These are phyloP conservation scores for Cryphonectria parasitica DNA, from an alignment of 2,329 filamentous ascomycete genomes.

Conservation along the genomic window DNA sequence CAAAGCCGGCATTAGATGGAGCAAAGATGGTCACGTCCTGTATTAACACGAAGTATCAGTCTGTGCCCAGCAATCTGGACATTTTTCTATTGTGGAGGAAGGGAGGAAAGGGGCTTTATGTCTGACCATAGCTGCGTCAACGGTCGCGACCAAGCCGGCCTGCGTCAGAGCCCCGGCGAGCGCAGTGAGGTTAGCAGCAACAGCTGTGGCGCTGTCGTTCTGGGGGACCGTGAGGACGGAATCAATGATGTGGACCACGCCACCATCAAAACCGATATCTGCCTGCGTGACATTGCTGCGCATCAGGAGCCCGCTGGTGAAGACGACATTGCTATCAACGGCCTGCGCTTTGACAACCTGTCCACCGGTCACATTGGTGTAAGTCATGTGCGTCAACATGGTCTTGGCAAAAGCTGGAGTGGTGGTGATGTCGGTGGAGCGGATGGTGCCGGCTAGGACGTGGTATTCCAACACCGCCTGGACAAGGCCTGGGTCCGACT, in stretches of 20 bases:
- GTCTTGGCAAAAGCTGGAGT: conserved; percentile 36
- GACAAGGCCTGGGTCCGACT: conserved; percentile 41
- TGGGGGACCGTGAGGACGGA: too few species aligned
- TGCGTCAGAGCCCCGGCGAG: neutral
- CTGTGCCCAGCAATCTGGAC: neutral
- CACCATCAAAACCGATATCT: conserved; percentile 58
- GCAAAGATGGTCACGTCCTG: conserved; percentile 66
- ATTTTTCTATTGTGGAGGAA: neutral
- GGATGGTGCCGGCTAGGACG: conserved; percentile 57
- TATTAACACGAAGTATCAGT: neutral
- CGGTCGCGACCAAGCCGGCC: neutral
- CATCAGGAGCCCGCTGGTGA: conserved; percentile 56
- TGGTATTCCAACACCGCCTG: conserved; percentile 60
- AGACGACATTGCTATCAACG: conserved; percentile 47
- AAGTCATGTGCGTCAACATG: too few species aligned
- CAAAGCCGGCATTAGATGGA: conserved; percentile 64
- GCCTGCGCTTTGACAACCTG: conserved; percentile 57
- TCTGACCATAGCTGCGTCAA: neutral
- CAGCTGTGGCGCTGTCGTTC: too few species aligned
- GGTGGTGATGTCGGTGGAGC: conserved; percentile 35
- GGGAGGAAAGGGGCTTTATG: neutral
- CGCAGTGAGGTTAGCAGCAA: neutral
- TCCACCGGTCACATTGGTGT: conserved; percentile 43
- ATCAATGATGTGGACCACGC: conserved; percentile 49
- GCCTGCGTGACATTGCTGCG: conserved; percentile 52